phyloP scores from a whole-genome alignment of 345 rosid species.

The Pistacia integerrima region DNA sequence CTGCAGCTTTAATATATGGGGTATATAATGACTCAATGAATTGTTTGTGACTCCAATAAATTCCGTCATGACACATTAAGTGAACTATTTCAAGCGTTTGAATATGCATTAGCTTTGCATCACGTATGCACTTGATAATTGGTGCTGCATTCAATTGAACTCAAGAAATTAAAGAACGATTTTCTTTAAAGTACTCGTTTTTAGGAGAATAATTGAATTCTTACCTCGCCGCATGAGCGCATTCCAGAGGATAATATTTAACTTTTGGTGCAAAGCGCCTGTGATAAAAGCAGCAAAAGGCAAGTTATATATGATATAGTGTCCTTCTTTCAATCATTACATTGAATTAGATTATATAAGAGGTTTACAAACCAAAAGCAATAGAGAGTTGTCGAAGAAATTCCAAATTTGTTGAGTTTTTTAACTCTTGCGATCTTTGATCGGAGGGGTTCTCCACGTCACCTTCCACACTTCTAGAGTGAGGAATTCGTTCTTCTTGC shows the following conservation, averaged over 20 bases:
- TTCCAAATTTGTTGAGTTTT: neutral
- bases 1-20: neutral
- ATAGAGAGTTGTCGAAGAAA: neutral
- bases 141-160: neutral
- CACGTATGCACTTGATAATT: neutral
- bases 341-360: neutral
- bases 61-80: neutral
- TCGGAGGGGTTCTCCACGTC: neutral
- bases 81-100: neutral
- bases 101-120: neutral
- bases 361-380: neutral
- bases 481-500: neutral
- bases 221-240: neutral
- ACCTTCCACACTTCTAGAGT: neutral
- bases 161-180: neutral
- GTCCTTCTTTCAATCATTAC: too few species aligned
- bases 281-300: neutral
- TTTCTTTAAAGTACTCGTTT: neutral
- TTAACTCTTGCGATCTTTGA: too few species aligned
- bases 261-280: neutral
- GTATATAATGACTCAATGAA: fast-evolving
- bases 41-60: neutral
- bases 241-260: neutral
- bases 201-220: too few species aligned
- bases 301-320: too few species aligned